A percentile compares a stretch with the other conserved stretches of the same genome.
These are phyloP conservation scores for Artemisia argyi DNA, from an alignment of 129 eudicot genomes.

Conservation along the genomic window DNA sequence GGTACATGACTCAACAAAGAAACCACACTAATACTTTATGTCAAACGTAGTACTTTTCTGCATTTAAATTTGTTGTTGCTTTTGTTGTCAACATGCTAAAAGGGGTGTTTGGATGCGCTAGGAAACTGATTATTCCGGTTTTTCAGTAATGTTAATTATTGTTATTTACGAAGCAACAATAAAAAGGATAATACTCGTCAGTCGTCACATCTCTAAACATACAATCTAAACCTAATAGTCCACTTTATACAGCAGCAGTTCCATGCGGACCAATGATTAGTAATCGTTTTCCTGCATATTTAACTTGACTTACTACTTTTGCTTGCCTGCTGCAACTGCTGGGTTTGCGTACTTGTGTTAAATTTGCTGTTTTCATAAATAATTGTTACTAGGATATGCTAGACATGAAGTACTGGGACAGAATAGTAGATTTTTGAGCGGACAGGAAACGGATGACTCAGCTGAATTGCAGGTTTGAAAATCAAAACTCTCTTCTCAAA, in stretches of 20 bases:
- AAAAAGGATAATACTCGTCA: no score
- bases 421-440: constrained; percentile 74
- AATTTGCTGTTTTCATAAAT: constrained; percentile 1
- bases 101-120: neutral
- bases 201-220: no score
- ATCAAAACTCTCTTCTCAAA: constrained; percentile 16
- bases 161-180: no score
- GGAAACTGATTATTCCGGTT: neutral
- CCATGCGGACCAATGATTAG: no score
- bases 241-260: no score
- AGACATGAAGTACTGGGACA: constrained; percentile 82
- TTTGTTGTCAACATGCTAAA: neutral
- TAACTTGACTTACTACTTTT: neutral
- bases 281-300: no score
- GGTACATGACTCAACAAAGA: constrained; percentile 42
- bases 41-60: neutral
- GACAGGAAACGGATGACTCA: constrained; percentile 62
- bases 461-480: constrained; percentile 52
- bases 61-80: neutral
- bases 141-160: neutral
- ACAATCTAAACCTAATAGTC: no score
- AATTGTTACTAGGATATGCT: constrained; percentile 52
- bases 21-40: no score
- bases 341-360: neutral
- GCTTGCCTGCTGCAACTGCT: neutral